Evolutionary conservation across 106 monocot genomes (phyloP).

Genomic region (Platanthera zijinensis): DNA sequence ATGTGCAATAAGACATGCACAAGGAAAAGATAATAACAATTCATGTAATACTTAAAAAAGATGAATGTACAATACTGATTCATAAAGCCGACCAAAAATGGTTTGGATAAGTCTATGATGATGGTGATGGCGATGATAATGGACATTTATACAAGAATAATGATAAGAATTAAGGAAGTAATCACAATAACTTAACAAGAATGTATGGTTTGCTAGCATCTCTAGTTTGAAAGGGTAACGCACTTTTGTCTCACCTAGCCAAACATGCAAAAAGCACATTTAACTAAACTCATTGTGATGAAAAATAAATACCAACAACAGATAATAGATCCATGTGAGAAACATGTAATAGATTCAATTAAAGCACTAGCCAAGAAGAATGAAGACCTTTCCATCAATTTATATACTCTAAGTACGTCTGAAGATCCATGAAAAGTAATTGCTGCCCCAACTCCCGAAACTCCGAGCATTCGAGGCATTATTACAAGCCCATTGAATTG

Average conservation of each 20-base stretch:
- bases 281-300: neutral
- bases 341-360: neutral
- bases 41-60: no score
- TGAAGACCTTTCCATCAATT: constrained; percentile 50
- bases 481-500: constrained; percentile 6
- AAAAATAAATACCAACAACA: neutral
- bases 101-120: neutral
- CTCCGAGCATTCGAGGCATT: constrained; percentile 19
- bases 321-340: neutral
- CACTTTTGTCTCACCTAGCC: neutral
- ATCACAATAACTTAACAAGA: neutral
- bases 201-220: neutral
- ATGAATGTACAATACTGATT: neutral
- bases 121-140: no score
- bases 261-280: neutral
- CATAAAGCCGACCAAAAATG: neutral
- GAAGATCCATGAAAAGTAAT: constrained; percentile 46
- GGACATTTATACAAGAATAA: neutral
- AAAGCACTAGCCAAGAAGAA: constrained; percentile 1
- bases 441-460: constrained; percentile 67
- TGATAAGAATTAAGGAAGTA: neutral
- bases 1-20: no score
- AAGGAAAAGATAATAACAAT: no score
- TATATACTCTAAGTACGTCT: constrained; percentile 18
- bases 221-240: neutral